Conservation (phyloP, 257 asterid species). For the Verbena officinalis region DNA sequence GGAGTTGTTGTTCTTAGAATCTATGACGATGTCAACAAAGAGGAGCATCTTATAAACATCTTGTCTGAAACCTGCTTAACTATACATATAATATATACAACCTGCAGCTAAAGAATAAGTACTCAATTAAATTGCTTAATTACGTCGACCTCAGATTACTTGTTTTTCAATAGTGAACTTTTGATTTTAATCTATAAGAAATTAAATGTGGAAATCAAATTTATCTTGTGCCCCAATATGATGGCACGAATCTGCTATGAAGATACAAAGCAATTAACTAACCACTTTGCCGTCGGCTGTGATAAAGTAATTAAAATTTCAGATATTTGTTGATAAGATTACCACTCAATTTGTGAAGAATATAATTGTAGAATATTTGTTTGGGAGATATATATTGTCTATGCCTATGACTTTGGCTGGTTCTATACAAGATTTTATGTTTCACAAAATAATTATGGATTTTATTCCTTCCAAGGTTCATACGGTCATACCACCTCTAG, state of each 20-base stretch:
- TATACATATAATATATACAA: no score
- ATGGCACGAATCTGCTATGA: constrained; percentile 23
- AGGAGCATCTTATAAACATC: constrained; percentile 22
- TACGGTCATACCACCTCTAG: background rate
- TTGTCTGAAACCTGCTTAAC: constrained; percentile 15
- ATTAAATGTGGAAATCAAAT: background rate
- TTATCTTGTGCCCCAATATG: constrained; percentile 9
- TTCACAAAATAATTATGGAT: constrained; percentile 16
- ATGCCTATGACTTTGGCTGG: constrained; percentile 21
- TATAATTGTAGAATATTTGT: constrained; percentile 23
- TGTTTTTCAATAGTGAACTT: no score
- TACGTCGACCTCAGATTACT: no score
- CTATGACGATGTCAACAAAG: constrained; percentile 31
- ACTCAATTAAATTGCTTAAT: no score
- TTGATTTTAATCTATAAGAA: no score
- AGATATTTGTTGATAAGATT: constrained; percentile 25
- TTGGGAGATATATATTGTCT: no score
- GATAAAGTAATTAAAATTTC: constrained; percentile 16
- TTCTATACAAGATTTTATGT: constrained; percentile 19
- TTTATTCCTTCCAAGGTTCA: constrained; percentile 26
- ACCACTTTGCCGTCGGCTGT: constrained; percentile 12
- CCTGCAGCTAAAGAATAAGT: no score
- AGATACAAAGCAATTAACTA: constrained; percentile 17
- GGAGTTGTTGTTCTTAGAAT: constrained; percentile 19
- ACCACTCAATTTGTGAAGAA: background rate